Evolutionary conservation across 2,329 filamentous ascomycete species (phyloP).

Genomic region (Cryphonectria carpinicola): DNA sequence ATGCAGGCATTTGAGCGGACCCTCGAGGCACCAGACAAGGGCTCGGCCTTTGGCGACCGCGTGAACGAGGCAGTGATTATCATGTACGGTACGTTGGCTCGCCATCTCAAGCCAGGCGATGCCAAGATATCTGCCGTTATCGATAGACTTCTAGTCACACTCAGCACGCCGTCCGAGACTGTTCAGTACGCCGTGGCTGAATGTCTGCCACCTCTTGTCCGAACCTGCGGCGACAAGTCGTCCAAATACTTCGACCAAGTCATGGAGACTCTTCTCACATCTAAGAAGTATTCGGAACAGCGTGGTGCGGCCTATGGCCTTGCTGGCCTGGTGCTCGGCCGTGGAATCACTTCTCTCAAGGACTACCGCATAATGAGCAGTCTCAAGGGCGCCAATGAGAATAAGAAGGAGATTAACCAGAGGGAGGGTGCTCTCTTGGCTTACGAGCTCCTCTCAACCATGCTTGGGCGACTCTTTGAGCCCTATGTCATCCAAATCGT

Average conservation of each 20-base stretch:
- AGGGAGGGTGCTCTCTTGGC: slow-evolving; percentile 87
- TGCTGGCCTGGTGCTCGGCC: slow-evolving; percentile 86
- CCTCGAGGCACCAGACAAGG: slow-evolving; percentile 82
- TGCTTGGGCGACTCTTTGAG: slow-evolving; percentile 89
- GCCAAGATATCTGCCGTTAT: slow-evolving; percentile 86
- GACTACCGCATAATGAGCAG: slow-evolving; percentile 86
- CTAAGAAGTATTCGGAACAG: slow-evolving; percentile 90
- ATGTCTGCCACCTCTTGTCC: slow-evolving; percentile 89
- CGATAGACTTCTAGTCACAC: slow-evolving; percentile 79
- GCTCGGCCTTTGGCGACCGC: slow-evolving; percentile 79
- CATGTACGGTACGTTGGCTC: slow-evolving; percentile 90
- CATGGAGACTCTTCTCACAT: slow-evolving; percentile 78
- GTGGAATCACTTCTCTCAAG: slow-evolving; percentile 78
- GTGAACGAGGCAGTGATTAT: slow-evolving; percentile 98
- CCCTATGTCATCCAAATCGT: slow-evolving; percentile 97
- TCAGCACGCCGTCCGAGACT: slow-evolving; percentile 93
- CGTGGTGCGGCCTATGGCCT: slow-evolving; percentile 94
- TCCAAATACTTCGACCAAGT: slow-evolving; percentile 80
- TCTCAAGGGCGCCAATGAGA: slow-evolving; percentile 82
- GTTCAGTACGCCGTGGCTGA: slow-evolving; percentile 96
- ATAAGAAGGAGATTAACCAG: slow-evolving; percentile 90
- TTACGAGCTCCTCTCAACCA: slow-evolving; percentile 85
- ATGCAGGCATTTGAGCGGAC: slow-evolving; percentile 92
- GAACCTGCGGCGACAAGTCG: slow-evolving; percentile 76
- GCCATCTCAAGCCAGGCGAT: slow-evolving; percentile 85